Percentiles rank a stretch among this genome's conserved stretches.
Conservation (phyloP, 495 filamentous ascomycete genomes). For the Hyaloscypha variabilis region DNA sequence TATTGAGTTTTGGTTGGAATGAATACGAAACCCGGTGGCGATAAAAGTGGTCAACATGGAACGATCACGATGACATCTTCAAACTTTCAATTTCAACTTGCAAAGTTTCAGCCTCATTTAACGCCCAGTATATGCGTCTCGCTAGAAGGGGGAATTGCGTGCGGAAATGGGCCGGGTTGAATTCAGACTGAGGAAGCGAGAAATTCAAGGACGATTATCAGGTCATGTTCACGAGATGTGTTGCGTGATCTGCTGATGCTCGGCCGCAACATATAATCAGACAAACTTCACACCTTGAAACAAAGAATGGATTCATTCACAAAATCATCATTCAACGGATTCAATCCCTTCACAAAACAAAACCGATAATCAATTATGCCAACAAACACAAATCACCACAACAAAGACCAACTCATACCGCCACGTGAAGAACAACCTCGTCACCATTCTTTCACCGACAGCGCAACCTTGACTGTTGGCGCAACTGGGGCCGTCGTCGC, state of each 20-base stretch:
- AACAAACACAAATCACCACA: neutral
- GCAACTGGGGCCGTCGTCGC: constrained; percentile 42
- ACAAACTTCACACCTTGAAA: neutral
- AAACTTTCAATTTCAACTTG: neutral
- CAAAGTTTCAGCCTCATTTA: neutral
- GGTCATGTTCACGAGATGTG: neutral
- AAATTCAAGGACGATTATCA: neutral
- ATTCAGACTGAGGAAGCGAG: neutral
- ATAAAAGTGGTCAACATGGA: no score
- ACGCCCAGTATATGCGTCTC: neutral
- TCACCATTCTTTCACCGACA: constrained; percentile 26
- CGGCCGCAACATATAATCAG: neutral
- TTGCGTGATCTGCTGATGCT: neutral
- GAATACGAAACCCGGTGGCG: no score
- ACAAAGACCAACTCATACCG: neutral
- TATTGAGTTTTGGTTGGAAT: no score
- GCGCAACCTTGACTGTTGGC: constrained; percentile 47
- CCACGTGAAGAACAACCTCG: neutral
- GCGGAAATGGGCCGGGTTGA: neutral
- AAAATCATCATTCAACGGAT: no score
- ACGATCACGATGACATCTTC: neutral
- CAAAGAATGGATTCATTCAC: no score
- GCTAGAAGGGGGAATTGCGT: neutral
- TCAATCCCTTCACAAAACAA: neutral
- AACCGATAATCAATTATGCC: neutral